Evolutionary conservation across 148 eudicot genomes (phyloP), one percentile per base, ranked within the genome.

Genomic region (Amaranthus cruentus): DNA sequence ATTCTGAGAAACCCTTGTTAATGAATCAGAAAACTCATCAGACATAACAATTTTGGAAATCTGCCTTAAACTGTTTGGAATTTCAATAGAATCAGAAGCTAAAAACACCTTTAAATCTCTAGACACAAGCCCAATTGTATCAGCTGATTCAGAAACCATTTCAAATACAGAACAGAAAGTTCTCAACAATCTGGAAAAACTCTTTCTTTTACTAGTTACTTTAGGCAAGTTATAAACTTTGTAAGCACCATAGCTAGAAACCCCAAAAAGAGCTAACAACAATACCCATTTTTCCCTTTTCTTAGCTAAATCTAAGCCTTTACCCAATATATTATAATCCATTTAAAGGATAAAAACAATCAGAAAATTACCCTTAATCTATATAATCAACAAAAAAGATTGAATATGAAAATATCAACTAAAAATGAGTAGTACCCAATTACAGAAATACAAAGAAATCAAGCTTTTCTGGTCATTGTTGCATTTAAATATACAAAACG

Each of bases 31-130:
- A 76, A 89, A 84, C 82, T 93, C 94, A 66, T 84, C 87, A 0
- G 92, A 88, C 73, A 80, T 64, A 4, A 87, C 87, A 38, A 93
- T 79, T 71, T 93, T 93, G 4, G 89, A 87, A 66, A 91, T 67
- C 58, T 93, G 98, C 82, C 70, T 89, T 82, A 93, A 83, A 80
- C 97, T 91, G 57, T 84, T 89, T 9, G 97, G 98, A 68, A 93
- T 88, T 70, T 91, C 84, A 69, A 88, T 92, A 47, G 87, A 83
- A 78, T 90, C 89, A 38, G 98, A 89, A 74, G 64, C 62, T 15
- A 93, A 38, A 79, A 93, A 93, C 77, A 78, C 83, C 73, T 84
- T 93, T 81, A 93, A 74, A 76, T 93, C 98, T 79, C 57, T 90
- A 7, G 94, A 89, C 46, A 93, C 86, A 13, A 90, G 61, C 38